These are phyloP conservation scores for Colletotrichum falcatum DNA, from an alignment of 2,329 filamentous ascomycete genomes.

Conservation along the genomic window DNA sequence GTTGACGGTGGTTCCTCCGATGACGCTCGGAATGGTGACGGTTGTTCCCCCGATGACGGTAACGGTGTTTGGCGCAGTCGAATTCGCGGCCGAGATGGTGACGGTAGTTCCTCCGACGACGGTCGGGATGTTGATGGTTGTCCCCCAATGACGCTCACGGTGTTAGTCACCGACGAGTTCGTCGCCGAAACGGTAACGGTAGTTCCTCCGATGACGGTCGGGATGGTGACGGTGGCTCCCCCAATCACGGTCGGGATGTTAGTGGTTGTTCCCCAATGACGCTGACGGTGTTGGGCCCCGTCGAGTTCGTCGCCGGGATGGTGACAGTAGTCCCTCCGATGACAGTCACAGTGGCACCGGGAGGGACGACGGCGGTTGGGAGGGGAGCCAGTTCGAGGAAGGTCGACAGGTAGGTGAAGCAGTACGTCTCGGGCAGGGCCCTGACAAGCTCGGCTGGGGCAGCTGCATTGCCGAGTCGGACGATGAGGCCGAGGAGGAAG, in stretches of 20 bases:
- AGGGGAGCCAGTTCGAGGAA: slow-evolving; percentile 3
- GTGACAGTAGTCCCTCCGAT: background rate
- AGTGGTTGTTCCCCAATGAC: too few species aligned
- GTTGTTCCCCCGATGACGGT: background rate
- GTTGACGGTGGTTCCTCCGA: too few species aligned
- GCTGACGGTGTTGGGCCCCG: background rate
- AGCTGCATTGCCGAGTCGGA: background rate
- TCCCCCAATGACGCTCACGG: too few species aligned
- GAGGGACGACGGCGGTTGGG: background rate
- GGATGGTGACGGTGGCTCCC: too few species aligned
- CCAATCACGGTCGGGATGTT: too few species aligned
- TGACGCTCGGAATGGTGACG: too few species aligned
- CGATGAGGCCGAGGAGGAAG: background rate
- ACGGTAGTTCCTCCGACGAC: background rate
- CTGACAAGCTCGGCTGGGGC: background rate
- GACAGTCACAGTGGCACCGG: background rate
- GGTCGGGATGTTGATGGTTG: background rate
- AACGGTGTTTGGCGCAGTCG: too few species aligned
- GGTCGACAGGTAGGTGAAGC: slow-evolving; percentile 13
- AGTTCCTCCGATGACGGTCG: too few species aligned
- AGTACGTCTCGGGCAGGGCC: background rate
- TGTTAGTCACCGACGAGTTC: too few species aligned
- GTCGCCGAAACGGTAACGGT: too few species aligned
- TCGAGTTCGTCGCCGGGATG: background rate
- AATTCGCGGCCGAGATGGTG: too few species aligned